Base-by-base conservation (phyloP, 2,329 filamentous ascomycete genomes). In the Fusarium chaquense region DNA sequence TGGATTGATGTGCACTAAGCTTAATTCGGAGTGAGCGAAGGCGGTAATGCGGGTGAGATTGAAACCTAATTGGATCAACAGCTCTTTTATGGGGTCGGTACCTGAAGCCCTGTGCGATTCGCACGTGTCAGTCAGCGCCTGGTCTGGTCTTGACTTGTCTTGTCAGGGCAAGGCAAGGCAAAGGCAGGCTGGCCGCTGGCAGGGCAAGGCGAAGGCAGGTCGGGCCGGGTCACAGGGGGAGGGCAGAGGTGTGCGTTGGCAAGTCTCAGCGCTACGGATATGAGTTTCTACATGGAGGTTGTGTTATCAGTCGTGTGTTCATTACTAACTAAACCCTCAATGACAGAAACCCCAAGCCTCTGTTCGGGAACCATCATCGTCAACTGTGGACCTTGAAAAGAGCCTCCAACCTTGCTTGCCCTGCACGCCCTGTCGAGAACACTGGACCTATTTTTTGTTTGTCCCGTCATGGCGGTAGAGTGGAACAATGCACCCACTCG, bases 21-120 rank as follows among this genome's bases (percentile, higher is more conserved):
- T 59, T 8, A 13, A 22, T 49, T 24, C 4, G 46, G 58, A 28
- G 18, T 40, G 28, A 57, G 63, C 44, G 50, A 60, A 56, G 68
- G 49, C 69, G 69, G 69, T 63, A 72, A 67, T 70, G 69, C 62
- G 69, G 65, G 62, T 49, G 53, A 72, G 49, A 45, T 51, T 57
- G 66, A 59, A 49, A 62, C 43, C 12, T 58, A 30, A 71, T 71
- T 71, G 68, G 68, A 33, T 40, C 28, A 58, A 20, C 56, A 22
- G 22, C 28, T 38, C 35, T 33, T 32, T 15, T 56, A 30, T 57
- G 61, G 44, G 65, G 58, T 57, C 55, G 66, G 69, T 72, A 73
- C 61, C 65, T 71, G 67, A 67, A 44, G 70, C 67, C 71, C 68
- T 66, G 61, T 71, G 61, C 65, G 63, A 70, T 71, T 70, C 64